Percentiles rank a stretch among this genome's conserved stretches.
Evolutionary conservation across 805 yeast genomes (phyloP).

Genomic region (Clavispora vitiphila): DNA sequence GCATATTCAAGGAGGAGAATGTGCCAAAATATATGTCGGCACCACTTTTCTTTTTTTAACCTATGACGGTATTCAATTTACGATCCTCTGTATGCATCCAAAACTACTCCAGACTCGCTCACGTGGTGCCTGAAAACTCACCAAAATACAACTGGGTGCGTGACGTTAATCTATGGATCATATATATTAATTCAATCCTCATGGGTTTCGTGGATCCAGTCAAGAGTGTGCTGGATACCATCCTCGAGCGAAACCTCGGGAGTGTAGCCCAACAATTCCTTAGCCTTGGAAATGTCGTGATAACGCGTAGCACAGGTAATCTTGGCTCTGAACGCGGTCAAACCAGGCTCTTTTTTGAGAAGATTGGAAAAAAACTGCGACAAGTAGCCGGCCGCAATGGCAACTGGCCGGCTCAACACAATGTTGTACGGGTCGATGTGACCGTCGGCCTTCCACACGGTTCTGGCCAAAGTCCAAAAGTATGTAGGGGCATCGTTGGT

Average conservation of each 20-base stretch:
- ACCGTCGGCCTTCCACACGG: conserved; percentile 97
- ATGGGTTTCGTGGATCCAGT: conserved; percentile 77
- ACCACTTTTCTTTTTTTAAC: too few species aligned
- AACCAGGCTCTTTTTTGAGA: conserved; percentile 81
- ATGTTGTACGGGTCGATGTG: conserved; percentile 65
- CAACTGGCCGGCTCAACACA: conserved; percentile 69
- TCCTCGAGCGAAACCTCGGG: conserved; percentile 77
- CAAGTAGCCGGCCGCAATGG: conserved; percentile 73
- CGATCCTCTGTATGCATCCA: too few species aligned
- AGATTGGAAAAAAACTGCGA: conserved; percentile 70
- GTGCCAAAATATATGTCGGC: too few species aligned
- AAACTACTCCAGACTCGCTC: too few species aligned
- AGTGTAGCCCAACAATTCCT: conserved; percentile 64
- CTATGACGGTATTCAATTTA: too few species aligned
- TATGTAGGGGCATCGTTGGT: conserved; percentile 94
- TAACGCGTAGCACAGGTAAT: conserved; percentile 91
- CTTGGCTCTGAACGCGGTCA: conserved; percentile 91
- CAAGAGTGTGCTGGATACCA: conserved; percentile 74
- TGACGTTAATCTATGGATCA: background rate
- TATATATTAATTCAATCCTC: conserved; percentile 2
- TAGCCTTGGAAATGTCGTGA: conserved; percentile 88
- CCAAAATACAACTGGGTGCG: too few species aligned
- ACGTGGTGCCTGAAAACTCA: too few species aligned
- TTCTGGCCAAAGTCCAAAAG: conserved; percentile 95
- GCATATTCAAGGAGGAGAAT: too few species aligned